phyloP scores from a whole-genome alignment of 805 yeast genomes.

The Saturnispora serradocipensis region DNA sequence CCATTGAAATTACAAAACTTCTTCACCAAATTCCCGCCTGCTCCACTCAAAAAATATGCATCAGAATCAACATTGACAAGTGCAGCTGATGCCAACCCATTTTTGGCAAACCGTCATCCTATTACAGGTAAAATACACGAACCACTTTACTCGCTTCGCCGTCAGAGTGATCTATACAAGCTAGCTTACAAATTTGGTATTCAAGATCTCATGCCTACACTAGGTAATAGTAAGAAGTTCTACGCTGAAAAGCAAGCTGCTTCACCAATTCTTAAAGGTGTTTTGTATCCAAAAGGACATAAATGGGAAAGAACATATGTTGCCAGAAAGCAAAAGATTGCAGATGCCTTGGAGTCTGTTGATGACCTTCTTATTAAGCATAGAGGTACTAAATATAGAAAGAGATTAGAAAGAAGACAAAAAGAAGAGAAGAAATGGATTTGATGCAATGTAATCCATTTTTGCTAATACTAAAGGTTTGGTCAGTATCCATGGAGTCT shows the following conservation, averaged over 20 bases:
- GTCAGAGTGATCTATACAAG: slow-evolving; percentile 77
- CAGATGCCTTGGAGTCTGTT: slow-evolving; percentile 54
- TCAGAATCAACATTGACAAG: slow-evolving; percentile 52
- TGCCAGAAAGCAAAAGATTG: slow-evolving; percentile 50
- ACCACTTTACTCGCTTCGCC: slow-evolving; percentile 70
- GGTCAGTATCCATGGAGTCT: background rate
- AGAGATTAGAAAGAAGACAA: slow-evolving; percentile 36
- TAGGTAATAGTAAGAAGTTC: slow-evolving; percentile 55
- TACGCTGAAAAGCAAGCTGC: slow-evolving; percentile 66
- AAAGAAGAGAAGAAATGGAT: slow-evolving; percentile 30
- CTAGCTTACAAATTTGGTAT: slow-evolving; percentile 77
- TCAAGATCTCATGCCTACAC: slow-evolving; percentile 62
- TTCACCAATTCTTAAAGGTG: slow-evolving; percentile 69
- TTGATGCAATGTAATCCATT: slow-evolving; percentile 11
- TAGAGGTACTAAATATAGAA: slow-evolving; percentile 45
- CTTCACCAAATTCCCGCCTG: slow-evolving; percentile 77
- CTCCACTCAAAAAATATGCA: slow-evolving; percentile 63
- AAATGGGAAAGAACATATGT: slow-evolving; percentile 65
- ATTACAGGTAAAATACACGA: slow-evolving; percentile 69
- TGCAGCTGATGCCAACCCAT: slow-evolving; percentile 76
- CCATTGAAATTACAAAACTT: slow-evolving; percentile 65
- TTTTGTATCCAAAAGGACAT: slow-evolving; percentile 66
- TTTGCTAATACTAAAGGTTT: too few relatives aligned
- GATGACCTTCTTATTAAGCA: slow-evolving; percentile 60
- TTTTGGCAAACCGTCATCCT: slow-evolving; percentile 76